These are phyloP conservation scores for Xylaria sp. DNA, from an alignment of 2,329 filamentous ascomycete genomes.

Conservation along the genomic window DNA sequence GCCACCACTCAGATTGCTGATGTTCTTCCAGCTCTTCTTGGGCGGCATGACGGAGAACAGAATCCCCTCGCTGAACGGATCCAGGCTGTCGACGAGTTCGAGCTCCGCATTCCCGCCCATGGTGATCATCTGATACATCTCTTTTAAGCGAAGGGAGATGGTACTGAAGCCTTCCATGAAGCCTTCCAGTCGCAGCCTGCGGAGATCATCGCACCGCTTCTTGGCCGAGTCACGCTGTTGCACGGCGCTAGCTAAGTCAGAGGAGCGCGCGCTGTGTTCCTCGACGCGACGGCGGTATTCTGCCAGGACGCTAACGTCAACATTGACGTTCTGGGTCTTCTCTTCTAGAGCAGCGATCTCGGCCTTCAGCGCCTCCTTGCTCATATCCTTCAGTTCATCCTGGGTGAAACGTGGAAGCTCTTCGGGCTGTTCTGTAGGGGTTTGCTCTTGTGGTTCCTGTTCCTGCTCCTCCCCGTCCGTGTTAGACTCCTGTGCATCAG, in stretches of 20 bases:
- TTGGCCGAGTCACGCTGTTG: conserved; percentile 85
- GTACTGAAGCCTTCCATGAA: conserved; percentile 98
- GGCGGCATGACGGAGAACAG: conserved; percentile 98
- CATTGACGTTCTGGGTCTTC: conserved; percentile 82
- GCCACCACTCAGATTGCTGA: conserved; percentile 92
- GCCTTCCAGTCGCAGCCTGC: conserved; percentile 87
- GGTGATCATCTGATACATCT: conserved; percentile 99
- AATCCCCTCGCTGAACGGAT: conserved; percentile 97
- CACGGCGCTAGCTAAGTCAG: conserved; percentile 83
- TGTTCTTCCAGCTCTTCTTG: conserved; percentile 99
- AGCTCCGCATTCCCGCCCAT: conserved; percentile 99
- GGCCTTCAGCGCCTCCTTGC: conserved; percentile 67
- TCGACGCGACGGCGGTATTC: conserved; percentile 89
- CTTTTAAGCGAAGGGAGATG: conserved; percentile 94
- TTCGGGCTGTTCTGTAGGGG: conserved; percentile 52
- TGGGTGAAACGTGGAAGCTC: conserved; percentile 81
- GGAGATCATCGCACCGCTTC: conserved; percentile 90
- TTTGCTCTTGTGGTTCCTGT: conserved; percentile 38
- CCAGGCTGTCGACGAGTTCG: conserved; percentile 93
- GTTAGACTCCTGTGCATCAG: conserved; percentile 30
- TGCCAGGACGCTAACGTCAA: conserved; percentile 87
- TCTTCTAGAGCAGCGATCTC: conserved; percentile 72
- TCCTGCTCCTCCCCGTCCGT: conserved; percentile 41
- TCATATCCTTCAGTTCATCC: conserved; percentile 74
- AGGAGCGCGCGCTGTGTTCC: conserved; percentile 82